Base-by-base conservation (phyloP, 192 early-diverging fungal genomes). In the Coemansia sp. region DNA sequence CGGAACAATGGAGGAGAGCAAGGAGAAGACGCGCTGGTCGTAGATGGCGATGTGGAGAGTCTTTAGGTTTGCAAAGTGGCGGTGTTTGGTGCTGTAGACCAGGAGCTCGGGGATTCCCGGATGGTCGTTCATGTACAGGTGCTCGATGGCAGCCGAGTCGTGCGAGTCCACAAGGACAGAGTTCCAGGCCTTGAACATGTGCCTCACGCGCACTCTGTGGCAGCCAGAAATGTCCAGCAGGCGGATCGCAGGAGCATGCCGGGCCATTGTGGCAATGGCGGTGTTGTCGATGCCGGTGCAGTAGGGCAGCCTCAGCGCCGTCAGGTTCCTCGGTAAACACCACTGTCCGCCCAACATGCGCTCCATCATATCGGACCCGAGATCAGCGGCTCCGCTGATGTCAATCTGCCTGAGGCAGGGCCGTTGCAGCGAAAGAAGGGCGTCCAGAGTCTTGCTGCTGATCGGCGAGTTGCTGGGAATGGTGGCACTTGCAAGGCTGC, bases 141-240 rank as follows among this genome's bases (percentile, higher is more conserved):
- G 45, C 44, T 79, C 70, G 20, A 79, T 55, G 8, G 17, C 4
- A 10, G 75, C 65, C 38, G 62, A 27, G 27, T 54, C 65, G 13
- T 57, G 52, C 8, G 62, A 52, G n/a, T 71, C 74, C 1, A 60
- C 23, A 1, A 78, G 62, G 20, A 37, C 52, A 6, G 65, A n/a
- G 14, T 45, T 50, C 69, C 69, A 78, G 10, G 75, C 69, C 34
- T 55, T 28, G 53, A 72, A 79, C 38, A 79, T 13, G 6, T 47
- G 50, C 60, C 62, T 68, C 17, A 69, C 25, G 4, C 67, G 54
- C 57, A 79, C 62, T 6, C 57, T 34, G 1, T 28, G 52, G 31
- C 75, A 79, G n/a, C 75, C 75, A 3, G 75, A 79, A 34, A 79
- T 79, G 37, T 79, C 75, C 25, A 79, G 59, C 11, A 64, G 34